Base-by-base conservation (phyloP, 331 rosid genomes). In the Acacia concinna region DNA sequence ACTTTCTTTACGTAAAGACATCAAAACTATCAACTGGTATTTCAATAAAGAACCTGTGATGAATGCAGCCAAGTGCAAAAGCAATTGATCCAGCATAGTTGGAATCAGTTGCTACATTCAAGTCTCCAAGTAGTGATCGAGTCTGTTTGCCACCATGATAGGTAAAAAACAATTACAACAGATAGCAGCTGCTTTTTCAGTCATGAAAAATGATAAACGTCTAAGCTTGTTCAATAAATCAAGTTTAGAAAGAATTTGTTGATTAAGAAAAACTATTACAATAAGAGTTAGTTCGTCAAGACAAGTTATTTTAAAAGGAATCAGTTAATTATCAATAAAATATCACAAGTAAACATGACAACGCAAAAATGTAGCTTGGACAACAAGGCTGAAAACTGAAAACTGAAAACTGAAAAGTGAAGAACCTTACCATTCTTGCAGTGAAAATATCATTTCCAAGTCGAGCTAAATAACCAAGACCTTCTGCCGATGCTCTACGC, bases 1-100 rank as follows among this genome's bases (percentile, higher is more conserved):
- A 62, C 41, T 62, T 62, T 31, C 10, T 30, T 30, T 60, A 14
- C 30, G 21, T 15, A 14, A 13, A 62, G 69, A 51, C 52, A 77
- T 41, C 67, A 57, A 44, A 76, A 74, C 27, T 37, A 44, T 71
- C 20, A 68, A 62, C 71, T 34, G 68, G 77, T 20, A 54, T 38
- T 27, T 38, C 70, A 76, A 89, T 68, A 79, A 30, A 71, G 79
- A 83, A 95, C 99, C 99, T 91, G 90, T 93, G 92, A 81, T 95
- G 98, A 83, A 95, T 93, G 87, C 99, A 95, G 69, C 99, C 99
- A 81, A 95, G 96, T 65, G 98, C 93, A 59, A 95, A 85, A 82
- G 97, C 96, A 85, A 95, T 84, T 73, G 99, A 93, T 81, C 97
- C 99, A 15, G 96, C 89, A 83, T 90, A 90, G 87, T 86, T 79